Evolutionary conservation across 140 eudicot genomes (phyloP).

Genomic region (Oenanthe javanica): DNA sequence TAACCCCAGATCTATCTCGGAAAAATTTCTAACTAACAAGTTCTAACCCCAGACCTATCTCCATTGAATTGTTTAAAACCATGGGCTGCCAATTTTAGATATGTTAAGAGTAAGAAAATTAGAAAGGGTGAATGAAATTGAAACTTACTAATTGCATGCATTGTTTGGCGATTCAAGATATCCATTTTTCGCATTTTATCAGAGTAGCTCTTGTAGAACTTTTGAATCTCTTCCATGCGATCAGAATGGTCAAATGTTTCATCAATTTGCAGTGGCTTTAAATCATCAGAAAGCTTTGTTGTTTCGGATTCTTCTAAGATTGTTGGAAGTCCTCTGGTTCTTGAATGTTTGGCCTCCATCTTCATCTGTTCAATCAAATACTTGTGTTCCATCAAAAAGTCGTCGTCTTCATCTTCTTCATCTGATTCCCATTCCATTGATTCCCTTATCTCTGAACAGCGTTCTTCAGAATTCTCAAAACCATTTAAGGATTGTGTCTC

Average conservation of each 20-base stretch:
- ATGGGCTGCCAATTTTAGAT: neutral
- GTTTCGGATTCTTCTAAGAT: slow-evolving; percentile 76
- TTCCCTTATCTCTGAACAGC: neutral
- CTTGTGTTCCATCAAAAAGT: slow-evolving; percentile 57
- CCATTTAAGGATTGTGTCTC: neutral
- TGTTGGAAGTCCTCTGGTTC: slow-evolving; percentile 67
- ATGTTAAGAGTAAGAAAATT: neutral
- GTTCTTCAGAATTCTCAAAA: slow-evolving; percentile 4
- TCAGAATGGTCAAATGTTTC: slow-evolving; percentile 70
- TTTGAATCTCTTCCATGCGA: slow-evolving; percentile 65
- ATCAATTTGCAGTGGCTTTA: slow-evolving; percentile 57
- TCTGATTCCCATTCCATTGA: slow-evolving; percentile 35
- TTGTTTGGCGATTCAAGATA: slow-evolving; percentile 74
- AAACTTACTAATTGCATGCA: slow-evolving; percentile 89
- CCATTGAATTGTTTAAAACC: neutral
- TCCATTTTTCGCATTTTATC: slow-evolving; percentile 90
- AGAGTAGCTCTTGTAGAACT: slow-evolving; percentile 65
- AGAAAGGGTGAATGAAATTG: neutral
- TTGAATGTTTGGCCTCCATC: slow-evolving; percentile 53
- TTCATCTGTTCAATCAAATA: slow-evolving; percentile 71
- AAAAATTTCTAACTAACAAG: neutral
- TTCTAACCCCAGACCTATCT: neutral
- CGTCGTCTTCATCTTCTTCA: slow-evolving; percentile 45
- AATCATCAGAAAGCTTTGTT: slow-evolving; percentile 56
- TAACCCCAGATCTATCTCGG: neutral